Evolutionary conservation across 129 eudicot species (phyloP).

Genomic region (Glebionis coronaria): DNA sequence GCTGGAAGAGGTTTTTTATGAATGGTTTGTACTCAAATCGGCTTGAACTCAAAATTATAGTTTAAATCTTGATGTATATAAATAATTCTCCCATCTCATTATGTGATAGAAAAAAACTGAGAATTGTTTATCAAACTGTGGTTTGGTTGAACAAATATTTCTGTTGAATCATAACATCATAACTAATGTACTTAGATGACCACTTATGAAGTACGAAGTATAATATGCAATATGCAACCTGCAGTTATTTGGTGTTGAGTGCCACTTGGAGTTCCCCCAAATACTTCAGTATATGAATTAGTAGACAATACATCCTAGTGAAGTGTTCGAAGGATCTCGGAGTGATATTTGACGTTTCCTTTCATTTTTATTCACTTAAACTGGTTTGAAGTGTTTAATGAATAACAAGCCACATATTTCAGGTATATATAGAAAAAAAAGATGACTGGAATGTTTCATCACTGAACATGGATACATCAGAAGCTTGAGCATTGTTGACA

Average conservation of each 20-base stretch:
- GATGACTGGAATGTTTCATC: not conserved
- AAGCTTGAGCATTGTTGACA: conserved; percentile 17
- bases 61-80: no score
- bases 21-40: no score
- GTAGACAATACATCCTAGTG: not conserved
- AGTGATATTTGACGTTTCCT: conserved; percentile 3
- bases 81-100: no score
- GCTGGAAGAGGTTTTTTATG: no score
- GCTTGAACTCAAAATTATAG: no score
- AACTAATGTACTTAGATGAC: no score
- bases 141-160: no score
- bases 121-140: no score
- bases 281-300: conserved; percentile 19
- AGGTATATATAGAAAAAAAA: conserved; percentile 6
- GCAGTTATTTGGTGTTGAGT: not conserved
- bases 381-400: not conserved
- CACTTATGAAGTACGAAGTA: no score
- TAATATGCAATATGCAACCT: no score
- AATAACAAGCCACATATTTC: not conserved
- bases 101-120: no score
- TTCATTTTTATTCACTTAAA: not conserved
- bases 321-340: conserved; percentile 24
- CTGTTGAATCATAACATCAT: no score
- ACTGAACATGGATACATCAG: conserved; percentile 6
- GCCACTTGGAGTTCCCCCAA: conserved; percentile 24